Base-by-base conservation (phyloP, 2,329 filamentous ascomycete genomes). In the Alternaria gansuensis region DNA sequence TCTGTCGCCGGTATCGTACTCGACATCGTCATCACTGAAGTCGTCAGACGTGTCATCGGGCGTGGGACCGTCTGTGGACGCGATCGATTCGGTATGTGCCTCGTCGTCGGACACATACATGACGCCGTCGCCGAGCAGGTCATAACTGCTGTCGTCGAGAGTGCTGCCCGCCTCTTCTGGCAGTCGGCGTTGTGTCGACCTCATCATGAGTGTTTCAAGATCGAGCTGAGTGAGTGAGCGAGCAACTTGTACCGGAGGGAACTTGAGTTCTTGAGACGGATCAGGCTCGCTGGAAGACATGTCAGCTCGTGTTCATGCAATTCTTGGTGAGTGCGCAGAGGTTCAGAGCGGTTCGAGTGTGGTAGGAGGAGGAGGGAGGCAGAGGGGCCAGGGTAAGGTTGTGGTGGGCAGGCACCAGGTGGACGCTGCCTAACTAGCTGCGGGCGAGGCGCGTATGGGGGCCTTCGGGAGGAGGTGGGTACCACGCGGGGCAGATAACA, bases 91-190 rank as follows among this genome's bases (percentile, higher is more conserved):
- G 23, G 76, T 78, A 21, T 75, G 71, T 43, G 68, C 74, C 55
- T 77, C 75, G 55, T 78, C 75, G 63, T 77, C 75, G 2, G 76
- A 77, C 8, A 67, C 62, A 28, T 72, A 70, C 61, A 68, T 67
- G 28, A 72, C 54, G 44, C 69, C 70, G 29, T 74, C 73, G 45
- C 68, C 66, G 37, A 77, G 69, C 24, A 67, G 57, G 51, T 76
- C 75, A 64, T 76, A 77, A n/a, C 67, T 66, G 65, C 74, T 78
- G 24, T 77, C 75, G 31, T 76, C 74, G 28, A 77, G 67, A n/a
- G 73, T 66, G 61, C 65, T 71, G 46, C 51, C 59, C 5, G 66
- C 59, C 64, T 73, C 70, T 53, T 75, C 70, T 46, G 65, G 62
- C 37, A 54, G 56, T 11, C 60, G 69, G 41, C 65, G 65, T 4